phyloP scores from a whole-genome alignment of 805 yeast species.

The Ogataea wickerhamii region DNA sequence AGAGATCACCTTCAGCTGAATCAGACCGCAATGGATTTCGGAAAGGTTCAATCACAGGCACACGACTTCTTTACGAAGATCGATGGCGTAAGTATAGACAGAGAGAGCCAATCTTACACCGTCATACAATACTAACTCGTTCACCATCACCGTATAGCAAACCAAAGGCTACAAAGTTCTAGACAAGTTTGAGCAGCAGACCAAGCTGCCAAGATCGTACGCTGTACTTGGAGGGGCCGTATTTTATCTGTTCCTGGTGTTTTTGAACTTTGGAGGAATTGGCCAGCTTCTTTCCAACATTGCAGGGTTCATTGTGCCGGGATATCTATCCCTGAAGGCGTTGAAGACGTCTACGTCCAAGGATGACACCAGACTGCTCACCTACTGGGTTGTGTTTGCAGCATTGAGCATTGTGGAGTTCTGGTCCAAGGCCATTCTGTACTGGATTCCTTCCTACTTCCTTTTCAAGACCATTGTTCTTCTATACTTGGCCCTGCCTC shows the following conservation, averaged over 20 bases:
- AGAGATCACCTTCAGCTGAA: too few relatives aligned
- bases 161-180: conserved; percentile 28
- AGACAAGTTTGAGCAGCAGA: conserved; percentile 40
- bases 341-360: conserved; percentile 61
- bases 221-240: conserved; percentile 64
- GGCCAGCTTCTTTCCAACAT: conserved; percentile 92
- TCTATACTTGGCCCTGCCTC: conserved; percentile 84
- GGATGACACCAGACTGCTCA: conserved; percentile 85
- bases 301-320: conserved; percentile 88
- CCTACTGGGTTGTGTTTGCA: conserved; percentile 99
- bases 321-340: conserved; percentile 83
- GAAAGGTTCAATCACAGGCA: conserved; percentile 27
- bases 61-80: conserved; percentile 23
- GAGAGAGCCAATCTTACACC: neutral
- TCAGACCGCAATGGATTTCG: conserved; percentile 31
- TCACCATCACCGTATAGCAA: conserved; percentile 14
- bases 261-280: conserved; percentile 88
- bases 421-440: conserved; percentile 90
- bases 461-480: conserved; percentile 85
- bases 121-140: neutral
- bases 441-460: conserved; percentile 97
- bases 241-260: conserved; percentile 71
- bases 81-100: conserved; percentile 23
- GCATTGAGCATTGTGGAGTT: conserved; percentile 87
- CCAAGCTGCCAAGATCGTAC: conserved; percentile 77